Evolutionary conservation across 768 basidiomycete species (phyloP).

Genomic region (Rhizopogon salebrosus): DNA sequence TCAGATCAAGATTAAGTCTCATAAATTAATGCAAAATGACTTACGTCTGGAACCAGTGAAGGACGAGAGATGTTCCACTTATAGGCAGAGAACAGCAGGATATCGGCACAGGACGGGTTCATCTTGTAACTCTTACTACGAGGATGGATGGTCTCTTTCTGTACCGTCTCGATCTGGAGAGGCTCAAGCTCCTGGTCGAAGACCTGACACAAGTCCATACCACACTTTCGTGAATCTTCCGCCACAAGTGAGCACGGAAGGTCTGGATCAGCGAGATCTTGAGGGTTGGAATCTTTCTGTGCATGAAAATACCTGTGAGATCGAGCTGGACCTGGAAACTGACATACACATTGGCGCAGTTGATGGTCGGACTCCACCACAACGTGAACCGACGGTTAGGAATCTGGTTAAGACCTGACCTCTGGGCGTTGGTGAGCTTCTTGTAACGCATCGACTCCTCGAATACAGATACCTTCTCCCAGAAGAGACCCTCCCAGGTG

Average conservation of each 20-base stretch:
- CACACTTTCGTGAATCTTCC: slow-evolving; percentile 94
- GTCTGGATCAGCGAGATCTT: slow-evolving; percentile 99
- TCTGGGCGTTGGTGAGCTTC: slow-evolving; percentile 96
- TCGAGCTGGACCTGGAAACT: slow-evolving; percentile 99
- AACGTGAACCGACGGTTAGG: slow-evolving; percentile 98
- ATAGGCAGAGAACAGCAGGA: slow-evolving; percentile 92
- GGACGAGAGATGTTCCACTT: slow-evolving; percentile 99
- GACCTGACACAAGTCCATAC: slow-evolving; percentile 98
- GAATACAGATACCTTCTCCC: slow-evolving; percentile 97
- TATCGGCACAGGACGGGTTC: slow-evolving; percentile 99
- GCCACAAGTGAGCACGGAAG: slow-evolving; percentile 99
- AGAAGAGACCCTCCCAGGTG: slow-evolving; percentile 98
- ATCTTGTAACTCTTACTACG: slow-evolving; percentile 99
- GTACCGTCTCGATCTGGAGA: slow-evolving; percentile 96
- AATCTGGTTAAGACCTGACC: slow-evolving; percentile 96
- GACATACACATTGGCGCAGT: slow-evolving; percentile 98
- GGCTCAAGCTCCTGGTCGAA: slow-evolving; percentile 99
- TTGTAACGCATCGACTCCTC: slow-evolving; percentile 96
- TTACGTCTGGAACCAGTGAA: slow-evolving; percentile 87
- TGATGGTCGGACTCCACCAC: slow-evolving; percentile 99
- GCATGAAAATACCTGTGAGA: slow-evolving; percentile 96
- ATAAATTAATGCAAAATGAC: slow-evolving; percentile 16
- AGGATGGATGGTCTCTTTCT: slow-evolving; percentile 99
- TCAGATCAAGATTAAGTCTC: neutral
- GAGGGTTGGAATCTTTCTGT: slow-evolving; percentile 95